Conservation (phyloP, 2,329 filamentous ascomycete genomes). For the Penicillium vulpinum region DNA sequence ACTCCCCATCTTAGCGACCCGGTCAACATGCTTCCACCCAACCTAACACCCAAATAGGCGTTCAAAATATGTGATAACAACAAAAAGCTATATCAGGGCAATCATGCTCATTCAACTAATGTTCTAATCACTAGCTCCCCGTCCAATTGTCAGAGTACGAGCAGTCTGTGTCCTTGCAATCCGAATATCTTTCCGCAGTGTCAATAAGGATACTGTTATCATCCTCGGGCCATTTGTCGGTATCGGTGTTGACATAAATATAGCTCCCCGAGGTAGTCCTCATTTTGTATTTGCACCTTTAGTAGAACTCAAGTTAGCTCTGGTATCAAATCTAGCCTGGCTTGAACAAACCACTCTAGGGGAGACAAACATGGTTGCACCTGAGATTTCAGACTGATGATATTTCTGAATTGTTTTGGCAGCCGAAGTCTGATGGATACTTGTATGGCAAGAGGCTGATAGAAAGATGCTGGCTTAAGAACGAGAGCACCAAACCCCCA, state of each 20-base stretch:
- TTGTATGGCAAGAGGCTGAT: too few species aligned
- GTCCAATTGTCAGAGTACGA: background rate
- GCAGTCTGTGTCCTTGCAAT: background rate
- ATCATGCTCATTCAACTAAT: background rate
- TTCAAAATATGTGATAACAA: too few species aligned
- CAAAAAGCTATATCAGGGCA: background rate
- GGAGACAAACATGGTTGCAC: background rate
- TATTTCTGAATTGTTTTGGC: background rate
- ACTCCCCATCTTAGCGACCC: conserved; percentile 20
- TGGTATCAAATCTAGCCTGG: background rate
- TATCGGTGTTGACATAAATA: background rate
- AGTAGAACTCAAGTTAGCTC: background rate
- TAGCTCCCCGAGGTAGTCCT: background rate
- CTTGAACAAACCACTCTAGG: background rate
- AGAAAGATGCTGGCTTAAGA: background rate
- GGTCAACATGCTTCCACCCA: conserved; percentile 22
- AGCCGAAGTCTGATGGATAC: too few species aligned
- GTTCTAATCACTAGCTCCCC: background rate
- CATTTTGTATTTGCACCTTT: background rate
- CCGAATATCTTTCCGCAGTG: background rate
- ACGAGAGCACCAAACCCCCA: background rate
- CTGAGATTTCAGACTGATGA: background rate
- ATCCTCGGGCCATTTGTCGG: background rate
- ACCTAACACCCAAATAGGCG: conserved; percentile 15
- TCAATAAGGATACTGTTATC: too few species aligned